Base-by-base conservation (phyloP, 148 eudicot species). In the Amaranthus palmeri region DNA sequence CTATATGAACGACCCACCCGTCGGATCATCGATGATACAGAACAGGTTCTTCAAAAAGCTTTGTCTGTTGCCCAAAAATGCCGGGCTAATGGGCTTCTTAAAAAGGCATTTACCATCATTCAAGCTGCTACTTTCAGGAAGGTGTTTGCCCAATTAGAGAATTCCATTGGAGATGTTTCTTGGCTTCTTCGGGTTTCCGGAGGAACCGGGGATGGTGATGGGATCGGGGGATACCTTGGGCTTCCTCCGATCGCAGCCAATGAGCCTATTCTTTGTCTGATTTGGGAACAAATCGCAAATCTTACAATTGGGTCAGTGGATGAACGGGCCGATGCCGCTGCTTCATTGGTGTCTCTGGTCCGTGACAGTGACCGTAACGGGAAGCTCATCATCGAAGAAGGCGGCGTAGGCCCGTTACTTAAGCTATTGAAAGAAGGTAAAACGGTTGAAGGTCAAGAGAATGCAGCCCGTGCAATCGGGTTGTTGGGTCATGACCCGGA, bases 171-270 rank as follows among this genome's bases (percentile, higher is more conserved):
- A 6, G 96, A 93, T 63, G 80, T 92, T 5, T 84, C 89, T 0
- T 92, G 97, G 97, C 88, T 92, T 8, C 85, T 92, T n/a, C 81
- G 97, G 0, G 97, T 91, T 41, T 95, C 98, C 11, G 86, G 85
- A 2, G 83, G 80, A 15, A 83, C 85, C 9, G 73, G 80, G 6
- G 92, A 74, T 25, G 82, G 80, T 15, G 89, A 63, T 12, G 80
- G 36, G 25, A 18, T 65, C 10, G 83, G 79, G 9, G 96, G 81
- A 67, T 85, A 85, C 65, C 63, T 89, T 1, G 98, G 98, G 1
- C 80, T 91, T 0, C 98, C 98, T 2, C 98, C 98, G 2, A 95
- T 95, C 56, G 98, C 98, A 5, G 90, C 97, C 3, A 95, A 95
- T 40, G 98, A 95, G 83, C 98, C 97, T 0, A 91, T 93, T 25